Base-by-base conservation (phyloP, 768 basidiomycete genomes). In the Russula earlei region DNA sequence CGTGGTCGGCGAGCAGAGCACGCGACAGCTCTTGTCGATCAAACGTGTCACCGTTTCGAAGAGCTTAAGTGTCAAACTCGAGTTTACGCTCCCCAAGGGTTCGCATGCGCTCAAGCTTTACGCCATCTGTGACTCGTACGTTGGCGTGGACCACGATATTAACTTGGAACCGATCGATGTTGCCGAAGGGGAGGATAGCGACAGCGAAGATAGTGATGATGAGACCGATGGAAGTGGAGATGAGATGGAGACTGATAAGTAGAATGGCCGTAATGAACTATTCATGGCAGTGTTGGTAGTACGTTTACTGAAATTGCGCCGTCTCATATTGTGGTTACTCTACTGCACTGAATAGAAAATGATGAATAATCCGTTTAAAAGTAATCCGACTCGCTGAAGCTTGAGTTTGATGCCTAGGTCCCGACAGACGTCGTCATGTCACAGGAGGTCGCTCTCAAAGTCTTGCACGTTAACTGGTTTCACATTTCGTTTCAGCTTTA, bases 131-230 rank as follows among this genome's bases (percentile, higher is more conserved):
- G 94, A 96, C 66, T 86, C 87, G 52, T 95, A 93, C 67, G 75
- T 87, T 22, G 91, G 91, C 7, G 91, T 91, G 34, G 95, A 96
- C 65, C 92, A 96, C 64, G 92, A 93, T 66, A 84, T 97, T 67
- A 78, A 80, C 44, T 67, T 97, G 45, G 87, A 90, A 36, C 75
- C 83, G 8, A 79, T 97, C 59, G 84, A 88, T 24, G 91, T 96
- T 51, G 91, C 85, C 0, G 90, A 95, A 67, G 93, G 92, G 3
- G 91, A 91, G 68, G 88, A 90, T 17, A 87, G 84, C 58, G 87
- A 88, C 52, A 84, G 83, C 52, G 90, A 79, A 12, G 79, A 88
- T 20, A 83, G 82, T 15, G 56, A 57, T 15, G 47, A 57, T 15
- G 47, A 20, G 14, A 24, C 49, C 45, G 84, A 83, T 1, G 57